Conservation (phyloP, 148 eudicot species). For the Fallopia convolvulus region DNA sequence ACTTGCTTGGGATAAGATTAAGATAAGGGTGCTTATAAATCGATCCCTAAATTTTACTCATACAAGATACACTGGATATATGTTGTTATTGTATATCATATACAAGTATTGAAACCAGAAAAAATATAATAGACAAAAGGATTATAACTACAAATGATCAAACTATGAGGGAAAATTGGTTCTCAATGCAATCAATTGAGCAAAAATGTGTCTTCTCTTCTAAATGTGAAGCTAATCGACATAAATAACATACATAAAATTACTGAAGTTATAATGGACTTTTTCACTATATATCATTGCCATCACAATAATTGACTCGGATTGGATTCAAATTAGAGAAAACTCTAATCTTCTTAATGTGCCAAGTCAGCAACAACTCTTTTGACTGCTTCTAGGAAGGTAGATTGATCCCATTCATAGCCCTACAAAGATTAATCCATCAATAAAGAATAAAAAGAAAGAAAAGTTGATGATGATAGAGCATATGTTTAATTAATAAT, state of each 20-base stretch:
- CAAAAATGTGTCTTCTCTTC: neutral
- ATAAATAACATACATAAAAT: neutral
- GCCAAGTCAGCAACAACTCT: constrained; percentile 34
- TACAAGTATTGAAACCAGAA: too few species aligned
- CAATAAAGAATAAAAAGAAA: neutral
- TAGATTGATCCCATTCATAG: constrained; percentile 53
- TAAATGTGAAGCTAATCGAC: neutral
- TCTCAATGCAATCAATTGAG: neutral
- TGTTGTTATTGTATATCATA: too few species aligned
- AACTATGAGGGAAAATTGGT: neutral
- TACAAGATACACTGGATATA: too few species aligned
- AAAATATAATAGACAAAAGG: too few species aligned
- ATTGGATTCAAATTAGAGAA: neutral
- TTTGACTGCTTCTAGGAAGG: constrained; percentile 58
- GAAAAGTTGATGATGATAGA: neutral
- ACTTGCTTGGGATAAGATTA: too few species aligned
- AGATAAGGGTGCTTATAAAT: too few species aligned
- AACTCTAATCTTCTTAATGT: neutral
- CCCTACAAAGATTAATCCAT: constrained; percentile 27
- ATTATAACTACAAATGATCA: neutral
- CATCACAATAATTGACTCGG: neutral
- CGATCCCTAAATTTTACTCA: too few species aligned
- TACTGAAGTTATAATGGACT: neutral
- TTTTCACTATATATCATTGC: neutral
- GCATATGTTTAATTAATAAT: neutral